Evolutionary conservation across 2,329 filamentous ascomycete species (phyloP), one percentile per base, ranked within the genome.

Genomic region (Myriosclerotinia duriaeana): DNA sequence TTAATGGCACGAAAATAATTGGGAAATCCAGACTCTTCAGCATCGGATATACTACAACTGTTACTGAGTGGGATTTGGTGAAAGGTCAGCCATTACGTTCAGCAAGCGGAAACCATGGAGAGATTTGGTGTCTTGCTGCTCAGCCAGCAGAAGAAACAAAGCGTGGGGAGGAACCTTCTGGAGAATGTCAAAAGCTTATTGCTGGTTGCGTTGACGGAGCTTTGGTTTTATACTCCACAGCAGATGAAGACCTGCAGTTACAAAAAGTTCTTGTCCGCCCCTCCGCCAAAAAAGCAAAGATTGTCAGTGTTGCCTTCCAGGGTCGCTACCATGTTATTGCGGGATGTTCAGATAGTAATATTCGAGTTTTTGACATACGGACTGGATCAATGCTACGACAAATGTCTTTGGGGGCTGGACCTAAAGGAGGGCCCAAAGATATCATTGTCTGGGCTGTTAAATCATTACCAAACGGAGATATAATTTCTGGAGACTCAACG

Each of bases 341-440:
- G 46, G 95, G 95, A 30, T 98, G 95, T 77, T 94, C 93, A n/a
- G 94, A 99, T 79, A 93, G 93, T 78, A 92, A 88, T n/a, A 95
- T 99, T 71, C 89, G 94, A 69, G 86, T 95, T 64, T 96, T 93
- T 78, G 93, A 98, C 76, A 89, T 92, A 71, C 84, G 90, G 61
- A 94, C 87, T 75, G 91, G 92, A 17, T 84, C 87, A 63, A 83
- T 91, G 68, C 76, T 97, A 67, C 85, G 92, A 55, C 91, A 87
- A 71, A 95, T 99, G 84, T 93, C 92, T 0, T 80, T 98, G 44
- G 95, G 94, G 5, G 88, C 89, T 65, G 92, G 94, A 46, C 83
- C 92, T 14, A 81, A 82, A 9, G 91, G 90, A 54, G 91, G 91
- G 8, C 87, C 90, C 22, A 94, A 91, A 78, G 90, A 96, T 71